Evolutionary conservation across 257 asterid genomes (phyloP).

Genomic region (Ilex aquifolium): DNA sequence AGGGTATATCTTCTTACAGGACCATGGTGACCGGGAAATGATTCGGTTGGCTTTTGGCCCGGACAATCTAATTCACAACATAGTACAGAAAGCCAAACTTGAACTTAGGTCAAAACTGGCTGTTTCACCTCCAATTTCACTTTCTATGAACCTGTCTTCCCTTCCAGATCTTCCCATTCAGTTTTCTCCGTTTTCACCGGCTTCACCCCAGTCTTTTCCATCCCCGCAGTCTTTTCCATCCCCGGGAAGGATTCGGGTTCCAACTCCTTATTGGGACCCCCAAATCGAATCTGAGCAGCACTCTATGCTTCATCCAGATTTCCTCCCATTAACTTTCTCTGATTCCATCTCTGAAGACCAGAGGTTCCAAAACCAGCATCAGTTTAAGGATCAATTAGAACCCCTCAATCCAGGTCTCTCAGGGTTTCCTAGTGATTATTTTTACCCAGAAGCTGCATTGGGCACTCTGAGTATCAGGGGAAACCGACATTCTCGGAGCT

Average conservation of each 20-base stretch:
- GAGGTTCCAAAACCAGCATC: slow-evolving; percentile 19
- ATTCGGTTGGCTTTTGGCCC: slow-evolving; percentile 82
- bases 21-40: slow-evolving; percentile 67
- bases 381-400: slow-evolving; percentile 31
- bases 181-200: slow-evolving; percentile 24
- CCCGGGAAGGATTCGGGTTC: slow-evolving; percentile 20
- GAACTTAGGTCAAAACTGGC: slow-evolving; percentile 25
- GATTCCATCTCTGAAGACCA: slow-evolving; percentile 24
- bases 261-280: slow-evolving; percentile 40
- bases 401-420: slow-evolving; percentile 17
- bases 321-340: slow-evolving; percentile 18
- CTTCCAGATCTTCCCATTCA: slow-evolving; percentile 35
- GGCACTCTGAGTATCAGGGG: slow-evolving; percentile 34
- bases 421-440: slow-evolving; percentile 29
- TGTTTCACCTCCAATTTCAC: slow-evolving; percentile 59
- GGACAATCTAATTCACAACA: slow-evolving; percentile 40
- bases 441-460: slow-evolving; percentile 34
- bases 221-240: slow-evolving; percentile 28
- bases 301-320: slow-evolving; percentile 20
- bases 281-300: slow-evolving; percentile 26
- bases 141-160: slow-evolving; percentile 33
- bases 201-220: slow-evolving; percentile 32
- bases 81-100: slow-evolving; percentile 46
- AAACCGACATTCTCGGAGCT: slow-evolving; percentile 27
- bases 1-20: slow-evolving; percentile 54